These are phyloP conservation scores for Ganoderma multipileum DNA, from an alignment of 1,284 basidiomycete species.

Conservation along the genomic window DNA sequence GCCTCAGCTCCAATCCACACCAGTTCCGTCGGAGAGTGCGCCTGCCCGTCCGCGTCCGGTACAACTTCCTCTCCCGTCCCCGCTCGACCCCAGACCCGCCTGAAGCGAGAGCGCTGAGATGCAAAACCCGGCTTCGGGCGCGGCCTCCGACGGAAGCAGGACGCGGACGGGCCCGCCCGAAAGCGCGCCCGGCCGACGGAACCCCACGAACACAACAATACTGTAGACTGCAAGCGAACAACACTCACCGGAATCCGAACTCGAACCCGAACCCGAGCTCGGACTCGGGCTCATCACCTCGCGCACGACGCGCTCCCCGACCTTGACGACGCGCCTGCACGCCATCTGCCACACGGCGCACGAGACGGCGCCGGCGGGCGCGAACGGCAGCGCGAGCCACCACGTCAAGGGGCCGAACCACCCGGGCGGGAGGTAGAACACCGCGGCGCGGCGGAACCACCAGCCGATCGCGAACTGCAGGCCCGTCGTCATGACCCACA, in stretches of 20 bases:
- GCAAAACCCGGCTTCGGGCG: neutral
- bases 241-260: slow-evolving; percentile 23
- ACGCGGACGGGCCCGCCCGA: neutral
- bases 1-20: slow-evolving; percentile 17
- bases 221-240: too few relatives aligned
- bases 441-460: slow-evolving; percentile 89
- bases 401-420: slow-evolving; percentile 89
- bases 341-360: slow-evolving; percentile 93
- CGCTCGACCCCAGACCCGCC: neutral
- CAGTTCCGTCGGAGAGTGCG: slow-evolving; percentile 19
- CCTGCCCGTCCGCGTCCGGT: neutral
- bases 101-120: neutral
- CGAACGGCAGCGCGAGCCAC: slow-evolving; percentile 85
- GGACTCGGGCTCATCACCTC: slow-evolving; percentile 45
- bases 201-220: neutral
- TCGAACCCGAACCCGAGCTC: slow-evolving; percentile 3
- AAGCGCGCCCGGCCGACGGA: slow-evolving; percentile 1
- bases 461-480: slow-evolving; percentile 84
- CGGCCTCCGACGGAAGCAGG: slow-evolving; percentile 8
- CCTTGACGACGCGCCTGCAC: slow-evolving; percentile 78
- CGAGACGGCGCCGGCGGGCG: slow-evolving; percentile 86
- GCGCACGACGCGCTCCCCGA: slow-evolving; percentile 72
- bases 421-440: slow-evolving; percentile 88
- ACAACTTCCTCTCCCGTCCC: neutral
- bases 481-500: slow-evolving; percentile 89